Base-by-base conservation (phyloP, 192 early-diverging fungal species). In the Rhizophagus prolifer region DNA sequence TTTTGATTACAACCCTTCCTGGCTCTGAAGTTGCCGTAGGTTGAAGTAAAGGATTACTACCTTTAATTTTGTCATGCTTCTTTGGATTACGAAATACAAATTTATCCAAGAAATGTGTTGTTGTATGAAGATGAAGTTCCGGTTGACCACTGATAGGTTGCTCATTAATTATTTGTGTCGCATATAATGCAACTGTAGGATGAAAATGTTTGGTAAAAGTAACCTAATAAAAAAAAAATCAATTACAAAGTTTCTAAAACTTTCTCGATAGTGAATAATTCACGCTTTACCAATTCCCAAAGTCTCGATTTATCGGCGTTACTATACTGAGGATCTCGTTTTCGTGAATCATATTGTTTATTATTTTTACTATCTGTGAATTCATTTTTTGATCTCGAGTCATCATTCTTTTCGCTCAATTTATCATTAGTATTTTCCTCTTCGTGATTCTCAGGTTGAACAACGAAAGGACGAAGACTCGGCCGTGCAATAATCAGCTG, bases 21-120 rank as follows among this genome's bases (percentile, higher is more conserved):
- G 74, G 70, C 44, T 79, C 77, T 86, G 81, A 77, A 70, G 78
- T 85, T 78, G 81, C 89, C 85, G 83, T 87, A 84, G 85, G 89
- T 83, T 90, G 90, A 87, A 90, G 90, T 75, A 88, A 87, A n/a
- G 82, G 84, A 62, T n/a, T 78, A 82, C 79, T 54, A 80, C 83
- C 79, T 85, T 86, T 66, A 83, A 77, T 21, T 90, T 92, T 54
- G 91, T 88, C 61, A 31, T 81, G 76, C 75, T 92, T 91, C 84
- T 96, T 97, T 58, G 97, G 92, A 86, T 95, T 95, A 83, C 95
- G 94, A 85, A 91, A 97, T 30, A 97, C 93, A 88, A 98, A 97
- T 54, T 93, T 88, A 78, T 98, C 96, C 63, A 98, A 88, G 87
- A 98, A 98, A 77, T 96, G 94, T 64, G 91, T 84, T 58, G 97